Conservation (phyloP, 1,284 basidiomycete species). For the Trametes hirsuta region DNA sequence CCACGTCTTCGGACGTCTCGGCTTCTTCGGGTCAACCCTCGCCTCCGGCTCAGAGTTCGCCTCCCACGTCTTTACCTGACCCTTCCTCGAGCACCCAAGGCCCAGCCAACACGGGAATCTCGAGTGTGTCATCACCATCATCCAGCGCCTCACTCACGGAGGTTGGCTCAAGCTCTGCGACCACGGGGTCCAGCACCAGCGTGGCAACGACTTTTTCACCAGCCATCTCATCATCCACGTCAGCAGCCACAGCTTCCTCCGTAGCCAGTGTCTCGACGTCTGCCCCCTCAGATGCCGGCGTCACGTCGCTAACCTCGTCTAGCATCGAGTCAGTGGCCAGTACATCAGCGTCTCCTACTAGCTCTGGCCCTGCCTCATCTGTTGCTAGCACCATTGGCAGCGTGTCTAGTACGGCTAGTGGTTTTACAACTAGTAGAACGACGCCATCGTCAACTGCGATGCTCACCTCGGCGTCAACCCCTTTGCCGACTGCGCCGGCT, state of each 20-base stretch:
- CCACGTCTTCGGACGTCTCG: background rate
- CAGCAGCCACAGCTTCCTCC: background rate
- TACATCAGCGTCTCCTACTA: background rate
- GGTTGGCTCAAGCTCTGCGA: background rate
- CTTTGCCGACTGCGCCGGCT: constrained; percentile 47
- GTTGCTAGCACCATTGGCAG: background rate
- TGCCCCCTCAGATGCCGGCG: background rate
- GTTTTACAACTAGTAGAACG: constrained; percentile 6
- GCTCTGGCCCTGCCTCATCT: constrained; percentile 2
- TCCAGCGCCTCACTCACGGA: background rate
- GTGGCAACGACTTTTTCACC: background rate
- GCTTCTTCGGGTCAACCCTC: background rate
- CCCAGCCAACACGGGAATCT: background rate
- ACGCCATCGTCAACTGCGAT: background rate
- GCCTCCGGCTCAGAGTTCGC: background rate
- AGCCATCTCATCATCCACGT: background rate
- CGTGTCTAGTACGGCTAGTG: background rate
- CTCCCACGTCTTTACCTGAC: too few species aligned
- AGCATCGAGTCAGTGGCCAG: background rate
- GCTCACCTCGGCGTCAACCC: constrained; percentile 30
- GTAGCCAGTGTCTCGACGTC: background rate
- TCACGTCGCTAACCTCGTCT: background rate
- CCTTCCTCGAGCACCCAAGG: background rate
- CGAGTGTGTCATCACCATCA: background rate
- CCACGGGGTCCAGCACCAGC: background rate